phyloP scores from a whole-genome alignment of 2,329 filamentous ascomycete genomes.

The Chalaropsis thielavioides region DNA sequence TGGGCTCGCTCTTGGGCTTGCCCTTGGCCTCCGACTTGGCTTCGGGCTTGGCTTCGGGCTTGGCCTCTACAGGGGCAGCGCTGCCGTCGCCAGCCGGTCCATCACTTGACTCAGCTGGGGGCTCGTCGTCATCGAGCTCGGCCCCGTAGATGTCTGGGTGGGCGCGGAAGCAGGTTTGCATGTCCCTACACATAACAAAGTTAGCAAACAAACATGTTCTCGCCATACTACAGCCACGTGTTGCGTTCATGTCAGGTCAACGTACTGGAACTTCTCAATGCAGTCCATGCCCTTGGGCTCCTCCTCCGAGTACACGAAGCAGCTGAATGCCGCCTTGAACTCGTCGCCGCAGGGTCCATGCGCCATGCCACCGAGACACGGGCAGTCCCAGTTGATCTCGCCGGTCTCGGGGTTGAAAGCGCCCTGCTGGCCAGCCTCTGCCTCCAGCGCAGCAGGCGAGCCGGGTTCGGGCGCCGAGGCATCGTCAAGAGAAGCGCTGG shows the following conservation, averaged over 20 bases:
- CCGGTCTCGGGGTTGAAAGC: slow-evolving; percentile 97
- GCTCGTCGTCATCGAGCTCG: slow-evolving; percentile 67
- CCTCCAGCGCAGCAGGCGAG: slow-evolving; percentile 47
- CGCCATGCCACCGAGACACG: slow-evolving; percentile 93
- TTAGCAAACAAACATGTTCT: not conserved
- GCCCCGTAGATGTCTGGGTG: slow-evolving; percentile 88
- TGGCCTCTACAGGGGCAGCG: slow-evolving; percentile 15
- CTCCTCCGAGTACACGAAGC: slow-evolving; percentile 88
- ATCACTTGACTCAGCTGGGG: slow-evolving; percentile 22
- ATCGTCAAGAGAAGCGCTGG: slow-evolving; percentile 19
- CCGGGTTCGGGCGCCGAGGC: slow-evolving; percentile 20
- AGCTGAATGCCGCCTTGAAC: slow-evolving; percentile 92
- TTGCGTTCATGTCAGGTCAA: slow-evolving; percentile 20
- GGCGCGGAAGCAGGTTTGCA: slow-evolving; percentile 92
- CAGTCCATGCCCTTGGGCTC: slow-evolving; percentile 97
- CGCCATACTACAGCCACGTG: too few relatives aligned
- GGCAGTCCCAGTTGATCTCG: slow-evolving; percentile 99
- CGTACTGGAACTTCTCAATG: slow-evolving; percentile 93
- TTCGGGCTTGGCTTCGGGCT: slow-evolving; percentile 21
- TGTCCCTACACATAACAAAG: slow-evolving; percentile 44
- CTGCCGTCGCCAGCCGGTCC: slow-evolving; percentile 18
- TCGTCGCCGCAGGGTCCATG: slow-evolving; percentile 89
- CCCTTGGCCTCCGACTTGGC: slow-evolving; percentile 13
- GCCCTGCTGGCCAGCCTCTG: slow-evolving; percentile 72
- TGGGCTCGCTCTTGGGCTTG: not conserved